These are phyloP conservation scores for Xanthoconium separans DNA, from an alignment of 1,284 basidiomycete genomes.

Conservation along the genomic window DNA sequence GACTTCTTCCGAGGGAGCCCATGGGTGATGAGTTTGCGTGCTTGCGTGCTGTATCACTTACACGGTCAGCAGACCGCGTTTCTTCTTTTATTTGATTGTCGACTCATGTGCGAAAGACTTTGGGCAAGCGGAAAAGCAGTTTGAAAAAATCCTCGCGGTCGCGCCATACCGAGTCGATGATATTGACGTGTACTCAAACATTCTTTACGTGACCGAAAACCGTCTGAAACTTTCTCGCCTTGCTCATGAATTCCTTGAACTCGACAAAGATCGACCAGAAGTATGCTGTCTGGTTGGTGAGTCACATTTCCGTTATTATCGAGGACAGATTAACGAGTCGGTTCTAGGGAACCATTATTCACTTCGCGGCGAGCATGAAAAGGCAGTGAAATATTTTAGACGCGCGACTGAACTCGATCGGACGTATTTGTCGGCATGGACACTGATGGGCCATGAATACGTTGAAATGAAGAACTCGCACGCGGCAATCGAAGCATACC, in stretches of 20 bases:
- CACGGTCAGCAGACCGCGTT: constrained; percentile 57
- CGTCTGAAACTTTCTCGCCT: constrained; percentile 86
- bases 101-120: constrained; percentile 61
- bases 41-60: constrained; percentile 86
- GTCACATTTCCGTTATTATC: constrained; percentile 26
- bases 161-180: constrained; percentile 95
- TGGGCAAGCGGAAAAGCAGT: constrained; percentile 78
- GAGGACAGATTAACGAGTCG: neutral
- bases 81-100: neutral
- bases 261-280: constrained; percentile 91
- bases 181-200: constrained; percentile 96
- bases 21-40: constrained; percentile 85
- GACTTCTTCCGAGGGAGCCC: constrained; percentile 82
- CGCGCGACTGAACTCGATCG: constrained; percentile 92
- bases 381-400: constrained; percentile 94
- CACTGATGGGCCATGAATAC: constrained; percentile 98
- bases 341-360: constrained; percentile 92
- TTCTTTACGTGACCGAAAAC: constrained; percentile 94
- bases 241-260: constrained; percentile 85
- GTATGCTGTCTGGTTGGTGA: constrained; percentile 92
- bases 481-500: constrained; percentile 97
- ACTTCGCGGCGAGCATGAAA: constrained; percentile 88
- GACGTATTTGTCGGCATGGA: constrained; percentile 96
- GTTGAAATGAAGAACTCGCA: constrained; percentile 99
- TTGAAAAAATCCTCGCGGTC: constrained; percentile 74